Evolutionary conservation across 495 filamentous ascomycete genomes (phyloP).

Genomic region (Hypoxylon trugodes): DNA sequence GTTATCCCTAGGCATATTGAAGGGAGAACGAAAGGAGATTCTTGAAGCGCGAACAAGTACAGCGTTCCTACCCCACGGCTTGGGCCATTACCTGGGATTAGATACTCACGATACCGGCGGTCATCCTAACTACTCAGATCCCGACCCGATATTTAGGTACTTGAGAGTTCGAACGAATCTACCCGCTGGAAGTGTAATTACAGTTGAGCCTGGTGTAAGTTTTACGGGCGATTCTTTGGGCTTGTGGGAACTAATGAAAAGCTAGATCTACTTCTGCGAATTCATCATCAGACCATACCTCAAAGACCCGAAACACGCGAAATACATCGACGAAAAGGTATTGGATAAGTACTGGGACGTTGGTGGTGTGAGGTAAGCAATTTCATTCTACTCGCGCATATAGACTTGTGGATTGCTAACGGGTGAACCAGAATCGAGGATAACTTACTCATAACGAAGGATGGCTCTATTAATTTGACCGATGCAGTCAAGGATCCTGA

Average conservation of each 20-base stretch:
- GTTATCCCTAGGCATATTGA: constrained; percentile 76
- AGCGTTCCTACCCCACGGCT: constrained; percentile 91
- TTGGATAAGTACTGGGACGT: constrained; percentile 88
- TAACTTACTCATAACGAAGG: constrained; percentile 80
- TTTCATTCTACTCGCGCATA: background rate
- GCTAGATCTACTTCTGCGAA: constrained; percentile 88
- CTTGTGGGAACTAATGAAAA: constrained; percentile 23
- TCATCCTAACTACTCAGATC: constrained; percentile 83
- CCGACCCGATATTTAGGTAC: constrained; percentile 85
- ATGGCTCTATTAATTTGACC: constrained; percentile 82
- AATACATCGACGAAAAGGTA: constrained; percentile 77
- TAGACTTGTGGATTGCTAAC: background rate
- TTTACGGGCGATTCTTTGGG: background rate
- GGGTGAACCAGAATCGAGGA: constrained; percentile 61
- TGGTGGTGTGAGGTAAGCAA: constrained; percentile 74
- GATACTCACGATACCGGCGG: constrained; percentile 95
- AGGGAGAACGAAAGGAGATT: constrained; percentile 73
- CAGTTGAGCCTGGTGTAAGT: constrained; percentile 86
- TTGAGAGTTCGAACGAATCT: constrained; percentile 80
- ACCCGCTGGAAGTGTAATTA: constrained; percentile 81
- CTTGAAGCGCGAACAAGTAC: constrained; percentile 76
- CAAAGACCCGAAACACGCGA: constrained; percentile 69
- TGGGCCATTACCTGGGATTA: constrained; percentile 93
- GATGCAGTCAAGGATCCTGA: constrained; percentile 74
- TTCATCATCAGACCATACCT: constrained; percentile 91